A percentile compares a stretch with the other conserved stretches of the same genome.
Conservation (phyloP, 2,329 filamentous ascomycete species). For the Xylariaceae sp. region DNA sequence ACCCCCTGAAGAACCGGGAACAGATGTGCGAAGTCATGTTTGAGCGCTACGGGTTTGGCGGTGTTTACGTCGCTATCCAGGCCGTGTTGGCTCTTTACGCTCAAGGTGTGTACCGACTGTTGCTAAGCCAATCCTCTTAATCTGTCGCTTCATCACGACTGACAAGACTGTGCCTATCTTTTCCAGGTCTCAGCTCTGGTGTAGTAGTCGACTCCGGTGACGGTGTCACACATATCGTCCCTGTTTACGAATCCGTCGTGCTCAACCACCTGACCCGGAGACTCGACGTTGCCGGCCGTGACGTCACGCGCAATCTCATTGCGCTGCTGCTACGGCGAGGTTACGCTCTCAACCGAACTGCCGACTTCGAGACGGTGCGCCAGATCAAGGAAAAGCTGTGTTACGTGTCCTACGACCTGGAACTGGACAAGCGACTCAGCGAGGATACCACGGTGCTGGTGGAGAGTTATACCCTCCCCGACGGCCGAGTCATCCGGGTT, state of each 20-base stretch:
- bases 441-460: slow-evolving; percentile 97
- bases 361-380: slow-evolving; percentile 96
- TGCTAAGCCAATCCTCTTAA: not conserved
- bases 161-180: not conserved
- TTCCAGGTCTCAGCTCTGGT: slow-evolving; percentile 71
- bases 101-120: slow-evolving; percentile 59
- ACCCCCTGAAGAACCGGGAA: slow-evolving; percentile 92
- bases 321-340: slow-evolving; percentile 87
- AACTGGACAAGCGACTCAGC: slow-evolving; percentile 89
- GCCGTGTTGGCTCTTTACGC: slow-evolving; percentile 94
- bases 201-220: slow-evolving; percentile 99
- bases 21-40: slow-evolving; percentile 99
- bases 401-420: slow-evolving; percentile 97
- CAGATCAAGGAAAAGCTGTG: slow-evolving; percentile 99
- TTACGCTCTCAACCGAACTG: slow-evolving; percentile 95
- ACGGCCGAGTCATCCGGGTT: slow-evolving; percentile 91
- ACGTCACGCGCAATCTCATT: slow-evolving; percentile 98
- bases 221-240: slow-evolving; percentile 96
- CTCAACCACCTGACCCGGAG: slow-evolving; percentile 93
- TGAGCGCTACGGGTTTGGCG: slow-evolving; percentile 91
- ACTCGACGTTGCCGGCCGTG: slow-evolving; percentile 90
- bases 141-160: not conserved
- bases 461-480: slow-evolving; percentile 94
- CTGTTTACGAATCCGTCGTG: slow-evolving; percentile 96
- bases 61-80: slow-evolving; percentile 97